Percentiles rank a stretch among this genome's conserved stretches.
These are phyloP conservation scores for Clarireedia monteithiana DNA, from an alignment of 2,329 filamentous ascomycete species.

Conservation along the genomic window DNA sequence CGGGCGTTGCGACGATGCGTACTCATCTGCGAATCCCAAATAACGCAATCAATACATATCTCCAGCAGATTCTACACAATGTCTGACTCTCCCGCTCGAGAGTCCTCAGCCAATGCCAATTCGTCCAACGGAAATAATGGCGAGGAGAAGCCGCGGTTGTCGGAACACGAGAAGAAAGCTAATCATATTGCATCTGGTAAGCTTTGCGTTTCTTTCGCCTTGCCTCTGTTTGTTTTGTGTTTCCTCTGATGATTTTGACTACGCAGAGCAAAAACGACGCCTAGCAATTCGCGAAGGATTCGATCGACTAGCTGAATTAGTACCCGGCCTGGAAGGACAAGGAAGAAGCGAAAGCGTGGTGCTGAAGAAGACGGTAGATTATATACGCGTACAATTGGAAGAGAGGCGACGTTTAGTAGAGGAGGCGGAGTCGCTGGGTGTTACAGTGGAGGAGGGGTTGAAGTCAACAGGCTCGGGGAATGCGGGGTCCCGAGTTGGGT, in stretches of 20 bases:
- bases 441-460: slow-evolving; percentile 33
- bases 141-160: slow-evolving; percentile 54
- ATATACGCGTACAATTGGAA: slow-evolving; percentile 41
- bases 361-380: slow-evolving; percentile 49
- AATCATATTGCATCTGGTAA: slow-evolving; percentile 59
- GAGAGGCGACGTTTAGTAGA: slow-evolving; percentile 41
- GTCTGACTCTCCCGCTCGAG: slow-evolving; percentile 7
- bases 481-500: background rate
- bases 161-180: slow-evolving; percentile 63
- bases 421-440: slow-evolving; percentile 43
- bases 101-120: slow-evolving; percentile 23
- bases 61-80: background rate
- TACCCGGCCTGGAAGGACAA: slow-evolving; percentile 61
- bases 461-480: background rate
- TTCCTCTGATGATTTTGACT: background rate
- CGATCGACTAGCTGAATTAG: slow-evolving; percentile 58
- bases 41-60: background rate
- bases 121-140: slow-evolving; percentile 19
- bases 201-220: background rate
- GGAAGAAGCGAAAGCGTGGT: slow-evolving; percentile 64
- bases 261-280: slow-evolving; percentile 42
- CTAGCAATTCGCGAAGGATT: slow-evolving; percentile 57
- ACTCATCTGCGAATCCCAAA: background rate
- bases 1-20: background rate
- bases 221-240: background rate